These are phyloP conservation scores for Sporothrix mexicana DNA, from an alignment of 2,329 filamentous ascomycete genomes.

Conservation along the genomic window DNA sequence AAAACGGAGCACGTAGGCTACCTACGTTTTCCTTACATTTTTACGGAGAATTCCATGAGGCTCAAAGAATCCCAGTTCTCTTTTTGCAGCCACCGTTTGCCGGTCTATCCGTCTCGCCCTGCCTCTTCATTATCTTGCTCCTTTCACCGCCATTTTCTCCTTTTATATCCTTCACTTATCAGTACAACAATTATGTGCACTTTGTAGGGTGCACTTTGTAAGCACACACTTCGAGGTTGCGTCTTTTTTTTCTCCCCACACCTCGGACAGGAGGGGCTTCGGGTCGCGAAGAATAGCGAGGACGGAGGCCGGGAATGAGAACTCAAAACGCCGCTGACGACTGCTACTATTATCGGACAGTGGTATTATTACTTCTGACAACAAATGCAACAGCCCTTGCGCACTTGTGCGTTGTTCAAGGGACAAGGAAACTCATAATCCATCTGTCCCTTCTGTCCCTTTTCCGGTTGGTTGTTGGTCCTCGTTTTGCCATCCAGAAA, in stretches of 20 bases:
- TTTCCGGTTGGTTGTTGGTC: not conserved
- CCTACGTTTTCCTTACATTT: not conserved
- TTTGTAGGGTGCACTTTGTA: too few relatives aligned
- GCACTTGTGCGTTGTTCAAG: not conserved
- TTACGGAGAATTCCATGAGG: not conserved
- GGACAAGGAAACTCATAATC: not conserved
- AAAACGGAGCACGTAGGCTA: not conserved
- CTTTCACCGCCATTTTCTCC: slow-evolving; percentile 13
- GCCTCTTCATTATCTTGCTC: not conserved
- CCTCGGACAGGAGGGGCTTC: not conserved
- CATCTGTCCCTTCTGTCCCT: not conserved
- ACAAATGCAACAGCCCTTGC: not conserved
- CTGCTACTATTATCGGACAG: not conserved
- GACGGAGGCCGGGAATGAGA: not conserved
- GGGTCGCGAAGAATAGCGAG: not conserved
- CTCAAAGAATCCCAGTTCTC: not conserved
- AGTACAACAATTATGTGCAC: too few relatives aligned
- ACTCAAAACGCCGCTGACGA: slow-evolving; percentile 11
- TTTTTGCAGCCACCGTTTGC: not conserved
- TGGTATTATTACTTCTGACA: not conserved
- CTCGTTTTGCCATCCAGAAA: not conserved
- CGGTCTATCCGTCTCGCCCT: slow-evolving; percentile 20
- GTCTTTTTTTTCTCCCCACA: slow-evolving; percentile 1
- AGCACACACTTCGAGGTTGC: not conserved
- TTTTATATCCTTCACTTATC: not conserved